Percentiles rank a stretch among this genome's conserved stretches.
Conservation (phyloP, 257 asterid genomes). For the Vinca minor region DNA sequence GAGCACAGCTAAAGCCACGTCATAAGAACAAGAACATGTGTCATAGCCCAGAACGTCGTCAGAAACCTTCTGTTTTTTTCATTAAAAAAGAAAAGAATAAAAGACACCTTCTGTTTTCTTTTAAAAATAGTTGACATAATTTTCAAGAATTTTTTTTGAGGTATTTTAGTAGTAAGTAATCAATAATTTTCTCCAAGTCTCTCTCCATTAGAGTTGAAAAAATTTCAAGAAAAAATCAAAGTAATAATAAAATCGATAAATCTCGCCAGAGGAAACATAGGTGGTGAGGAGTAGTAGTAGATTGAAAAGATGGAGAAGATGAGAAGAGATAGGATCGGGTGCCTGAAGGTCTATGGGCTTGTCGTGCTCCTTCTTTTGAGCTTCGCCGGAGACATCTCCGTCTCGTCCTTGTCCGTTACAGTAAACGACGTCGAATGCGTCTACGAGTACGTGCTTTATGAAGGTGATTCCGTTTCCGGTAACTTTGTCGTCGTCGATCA, state of each 20-base stretch:
- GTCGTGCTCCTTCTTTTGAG: constrained; percentile 33
- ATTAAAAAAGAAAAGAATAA: too few relatives aligned
- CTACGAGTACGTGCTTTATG: constrained; percentile 62
- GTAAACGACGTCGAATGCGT: constrained; percentile 73
- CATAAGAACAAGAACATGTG: too few relatives aligned
- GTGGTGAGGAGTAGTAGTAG: constrained; percentile 2
- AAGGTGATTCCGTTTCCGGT: constrained; percentile 71
- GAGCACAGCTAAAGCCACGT: not conserved
- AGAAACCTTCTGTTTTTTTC: too few relatives aligned
- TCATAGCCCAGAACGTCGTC: too few relatives aligned
- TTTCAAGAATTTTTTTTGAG: too few relatives aligned
- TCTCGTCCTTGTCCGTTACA: constrained; percentile 41
- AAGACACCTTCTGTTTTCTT: too few relatives aligned
- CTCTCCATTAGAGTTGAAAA: not conserved
- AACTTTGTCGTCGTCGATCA: constrained; percentile 74
- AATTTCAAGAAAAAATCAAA: too few relatives aligned
- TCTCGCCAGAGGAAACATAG: too few relatives aligned
- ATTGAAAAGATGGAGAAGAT: constrained; percentile 24
- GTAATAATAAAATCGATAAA: too few relatives aligned
- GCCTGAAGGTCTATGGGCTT: constrained; percentile 23
- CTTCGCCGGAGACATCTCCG: constrained; percentile 26
- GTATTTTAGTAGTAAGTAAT: too few relatives aligned
- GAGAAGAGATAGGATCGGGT: constrained; percentile 20
- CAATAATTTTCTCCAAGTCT: not conserved
- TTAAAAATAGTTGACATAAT: too few relatives aligned